Percentiles rank a stretch among this genome's conserved stretches.
phyloP scores from a whole-genome alignment of 805 yeast species.

The Saccharomyces paradoxus region DNA sequence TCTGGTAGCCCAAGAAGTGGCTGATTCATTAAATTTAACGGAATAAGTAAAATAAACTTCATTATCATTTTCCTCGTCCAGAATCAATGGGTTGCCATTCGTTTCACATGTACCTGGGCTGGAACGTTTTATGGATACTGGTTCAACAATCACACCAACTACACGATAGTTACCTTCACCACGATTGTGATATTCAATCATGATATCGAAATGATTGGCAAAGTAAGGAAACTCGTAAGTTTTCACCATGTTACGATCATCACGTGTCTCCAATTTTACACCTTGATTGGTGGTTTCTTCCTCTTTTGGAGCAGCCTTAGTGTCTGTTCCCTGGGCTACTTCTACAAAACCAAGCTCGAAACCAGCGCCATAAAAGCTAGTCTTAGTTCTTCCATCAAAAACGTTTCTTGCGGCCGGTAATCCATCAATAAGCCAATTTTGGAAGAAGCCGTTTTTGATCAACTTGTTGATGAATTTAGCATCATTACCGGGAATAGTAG shows the following conservation, averaged over 20 bases:
- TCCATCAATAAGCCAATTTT: constrained; percentile 93
- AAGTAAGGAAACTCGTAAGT: constrained; percentile 44
- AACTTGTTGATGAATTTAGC: constrained; percentile 68
- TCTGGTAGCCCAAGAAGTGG: constrained; percentile 91
- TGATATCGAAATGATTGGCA: constrained; percentile 73
- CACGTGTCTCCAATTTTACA: constrained; percentile 11
- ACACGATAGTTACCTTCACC: constrained; percentile 64
- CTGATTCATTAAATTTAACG: constrained; percentile 60
- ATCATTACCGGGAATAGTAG: constrained; percentile 53
- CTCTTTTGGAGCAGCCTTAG: neutral
- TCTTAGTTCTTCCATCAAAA: constrained; percentile 48
- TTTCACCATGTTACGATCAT: constrained; percentile 12
- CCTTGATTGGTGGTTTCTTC: constrained; percentile 6
- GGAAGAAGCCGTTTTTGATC: constrained; percentile 73
- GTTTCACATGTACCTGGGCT: constrained; percentile 30
- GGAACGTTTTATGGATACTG: constrained; percentile 47
- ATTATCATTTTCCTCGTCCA: constrained; percentile 44
- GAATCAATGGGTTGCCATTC: constrained; percentile 35
- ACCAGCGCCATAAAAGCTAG: constrained; percentile 69
- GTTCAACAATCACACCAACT: constrained; percentile 79
- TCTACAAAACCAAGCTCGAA: constrained; percentile 71
- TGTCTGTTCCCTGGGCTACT: constrained; percentile 28
- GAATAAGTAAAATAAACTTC: constrained; percentile 78
- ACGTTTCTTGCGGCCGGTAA: constrained; percentile 76
- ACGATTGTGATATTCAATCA: constrained; percentile 75